phyloP scores from a whole-genome alignment of 2,329 filamentous ascomycete genomes.

The Curvularia hawaiiensis region DNA sequence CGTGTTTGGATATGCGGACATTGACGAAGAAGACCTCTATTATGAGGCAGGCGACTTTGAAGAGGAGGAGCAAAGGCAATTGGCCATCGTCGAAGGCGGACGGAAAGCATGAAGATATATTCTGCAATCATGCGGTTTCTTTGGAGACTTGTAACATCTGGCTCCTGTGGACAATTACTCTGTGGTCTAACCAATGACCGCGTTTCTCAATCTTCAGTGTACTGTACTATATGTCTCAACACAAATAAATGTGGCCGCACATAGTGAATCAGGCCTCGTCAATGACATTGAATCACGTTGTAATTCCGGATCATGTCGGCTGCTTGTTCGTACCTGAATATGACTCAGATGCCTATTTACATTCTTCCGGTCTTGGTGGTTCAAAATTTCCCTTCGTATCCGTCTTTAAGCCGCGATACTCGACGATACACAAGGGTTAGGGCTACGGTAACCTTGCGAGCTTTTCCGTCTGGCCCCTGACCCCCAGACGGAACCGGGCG shows the following conservation, averaged over 20 bases:
- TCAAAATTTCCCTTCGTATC: background rate
- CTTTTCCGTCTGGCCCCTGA: background rate
- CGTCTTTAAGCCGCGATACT: background rate
- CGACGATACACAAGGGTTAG: background rate
- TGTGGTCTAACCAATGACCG: conserved; percentile 8
- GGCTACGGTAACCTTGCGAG: background rate
- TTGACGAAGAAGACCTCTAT: conserved; percentile 41
- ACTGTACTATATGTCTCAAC: background rate
- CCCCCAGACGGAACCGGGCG: background rate
- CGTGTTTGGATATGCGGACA: conserved; percentile 39
- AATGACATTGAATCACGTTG: background rate
- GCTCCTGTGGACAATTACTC: too few species aligned
- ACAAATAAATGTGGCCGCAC: background rate
- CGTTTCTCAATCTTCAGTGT: conserved; percentile 28
- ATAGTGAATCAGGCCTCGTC: background rate
- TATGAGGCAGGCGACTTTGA: conserved; percentile 39
- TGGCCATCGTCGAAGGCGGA: conserved; percentile 10
- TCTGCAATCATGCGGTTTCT: background rate
- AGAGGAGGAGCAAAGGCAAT: conserved; percentile 28
- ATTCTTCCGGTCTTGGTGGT: background rate
- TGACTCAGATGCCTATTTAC: background rate
- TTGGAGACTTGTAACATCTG: background rate
- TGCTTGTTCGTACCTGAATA: background rate
- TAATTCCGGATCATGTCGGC: background rate
- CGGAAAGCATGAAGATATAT: conserved; percentile 14